Percentiles rank a stretch among this genome's conserved stretches.
Conservation (phyloP, 192 early-diverging fungal species). For the Entomortierella beljakovae region DNA sequence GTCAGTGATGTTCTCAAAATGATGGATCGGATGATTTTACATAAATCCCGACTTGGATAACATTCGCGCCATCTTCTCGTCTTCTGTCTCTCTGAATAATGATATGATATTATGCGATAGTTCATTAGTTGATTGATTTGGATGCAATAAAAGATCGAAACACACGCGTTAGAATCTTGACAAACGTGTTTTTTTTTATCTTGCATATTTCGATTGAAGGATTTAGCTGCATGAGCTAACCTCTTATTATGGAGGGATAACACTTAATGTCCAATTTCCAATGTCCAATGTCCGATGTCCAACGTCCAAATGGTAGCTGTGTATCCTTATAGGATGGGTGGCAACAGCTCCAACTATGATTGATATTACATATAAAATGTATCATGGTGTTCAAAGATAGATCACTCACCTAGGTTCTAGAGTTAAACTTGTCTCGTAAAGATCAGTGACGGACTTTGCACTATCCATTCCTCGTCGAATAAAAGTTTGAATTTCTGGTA, state of each 20-base stretch:
- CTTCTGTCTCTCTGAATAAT: slow-evolving; percentile 73
- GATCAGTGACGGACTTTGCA: slow-evolving; percentile 75
- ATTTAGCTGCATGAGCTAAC: too few relatives aligned
- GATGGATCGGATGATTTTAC: too few relatives aligned
- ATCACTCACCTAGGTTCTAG: slow-evolving; percentile 83
- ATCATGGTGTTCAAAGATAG: background rate
- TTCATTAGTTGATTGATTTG: slow-evolving; percentile 9
- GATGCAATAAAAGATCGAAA: background rate
- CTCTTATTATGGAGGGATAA: background rate
- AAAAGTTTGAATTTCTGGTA: slow-evolving; percentile 90
- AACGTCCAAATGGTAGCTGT: too few relatives aligned
- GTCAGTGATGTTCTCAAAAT: too few relatives aligned
- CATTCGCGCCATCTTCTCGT: slow-evolving; percentile 82
- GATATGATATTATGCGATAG: slow-evolving; percentile 4
- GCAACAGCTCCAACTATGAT: too few relatives aligned
- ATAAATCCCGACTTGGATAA: slow-evolving; percentile 84
- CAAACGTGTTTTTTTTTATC: slow-evolving; percentile 7
- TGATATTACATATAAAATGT: too few relatives aligned
- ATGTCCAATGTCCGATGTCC: too few relatives aligned
- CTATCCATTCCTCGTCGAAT: slow-evolving; percentile 75
- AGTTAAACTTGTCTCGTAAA: slow-evolving; percentile 82
- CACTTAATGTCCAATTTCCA: too few relatives aligned
- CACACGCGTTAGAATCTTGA: background rate
- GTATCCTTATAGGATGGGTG: too few relatives aligned
- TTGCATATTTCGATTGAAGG: background rate